phyloP scores from a whole-genome alignment of 768 basidiomycete species.

The Pisolithus sp. region DNA sequence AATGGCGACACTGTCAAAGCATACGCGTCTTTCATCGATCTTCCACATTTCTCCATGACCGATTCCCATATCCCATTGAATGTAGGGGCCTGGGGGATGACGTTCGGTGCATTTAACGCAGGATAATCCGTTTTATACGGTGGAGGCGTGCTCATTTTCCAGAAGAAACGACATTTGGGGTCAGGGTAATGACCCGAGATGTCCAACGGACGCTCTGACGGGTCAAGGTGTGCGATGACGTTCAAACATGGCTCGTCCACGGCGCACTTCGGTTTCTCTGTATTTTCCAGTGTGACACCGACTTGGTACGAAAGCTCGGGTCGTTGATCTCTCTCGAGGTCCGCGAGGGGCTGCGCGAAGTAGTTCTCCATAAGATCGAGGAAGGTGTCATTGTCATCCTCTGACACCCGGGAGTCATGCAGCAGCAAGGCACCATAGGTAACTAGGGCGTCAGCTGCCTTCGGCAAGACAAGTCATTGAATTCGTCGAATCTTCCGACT shows the following conservation, averaged over 20 bases:
- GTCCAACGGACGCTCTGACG: slow-evolving; percentile 79
- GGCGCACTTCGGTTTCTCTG: slow-evolving; percentile 86
- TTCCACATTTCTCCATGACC: slow-evolving; percentile 83
- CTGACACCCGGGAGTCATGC: slow-evolving; percentile 77
- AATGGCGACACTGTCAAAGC: slow-evolving; percentile 16
- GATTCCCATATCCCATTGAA: slow-evolving; percentile 62
- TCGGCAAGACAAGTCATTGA: not conserved
- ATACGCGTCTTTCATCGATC: slow-evolving; percentile 81
- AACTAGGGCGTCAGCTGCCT: slow-evolving; percentile 81
- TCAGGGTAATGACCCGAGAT: slow-evolving; percentile 75
- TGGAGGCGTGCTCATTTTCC: slow-evolving; percentile 70
- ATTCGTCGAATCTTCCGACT: slow-evolving; percentile 1
- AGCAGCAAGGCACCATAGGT: slow-evolving; percentile 82
- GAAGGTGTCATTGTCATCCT: slow-evolving; percentile 74
- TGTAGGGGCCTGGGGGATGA: slow-evolving; percentile 58
- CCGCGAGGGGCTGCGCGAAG: slow-evolving; percentile 63
- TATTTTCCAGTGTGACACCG: slow-evolving; percentile 94
- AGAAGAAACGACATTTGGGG: slow-evolving; percentile 94
- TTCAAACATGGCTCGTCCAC: slow-evolving; percentile 75
- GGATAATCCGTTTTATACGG: slow-evolving; percentile 79
- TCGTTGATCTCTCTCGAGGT: slow-evolving; percentile 68
- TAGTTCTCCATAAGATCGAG: slow-evolving; percentile 92
- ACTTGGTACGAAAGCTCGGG: slow-evolving; percentile 89
- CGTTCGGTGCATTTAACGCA: slow-evolving; percentile 71
- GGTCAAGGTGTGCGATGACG: slow-evolving; percentile 72